phyloP scores from a whole-genome alignment of 2,329 filamentous ascomycete genomes.

The Aspergillus flavus region DNA sequence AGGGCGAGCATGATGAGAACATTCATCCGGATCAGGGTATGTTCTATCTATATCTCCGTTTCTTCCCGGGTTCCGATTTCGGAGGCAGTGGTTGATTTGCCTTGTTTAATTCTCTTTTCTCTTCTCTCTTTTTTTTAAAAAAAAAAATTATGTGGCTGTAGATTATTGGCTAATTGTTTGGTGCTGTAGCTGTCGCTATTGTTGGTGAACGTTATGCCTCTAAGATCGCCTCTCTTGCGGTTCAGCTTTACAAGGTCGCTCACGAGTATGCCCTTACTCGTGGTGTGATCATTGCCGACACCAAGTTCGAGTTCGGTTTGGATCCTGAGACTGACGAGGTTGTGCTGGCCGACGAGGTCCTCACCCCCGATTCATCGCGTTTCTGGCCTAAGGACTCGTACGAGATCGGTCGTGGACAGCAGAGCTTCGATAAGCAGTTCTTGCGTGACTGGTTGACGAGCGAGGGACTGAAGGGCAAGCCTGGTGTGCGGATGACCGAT shows the following conservation, averaged over 20 bases:
- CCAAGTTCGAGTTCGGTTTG: conserved; percentile 76
- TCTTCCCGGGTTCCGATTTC: background rate
- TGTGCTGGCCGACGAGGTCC: conserved; percentile 79
- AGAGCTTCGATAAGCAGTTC: conserved; percentile 87
- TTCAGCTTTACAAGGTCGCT: conserved; percentile 64
- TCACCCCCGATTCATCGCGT: conserved; percentile 80
- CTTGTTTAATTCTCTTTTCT: background rate
- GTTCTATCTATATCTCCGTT: conserved; percentile 22
- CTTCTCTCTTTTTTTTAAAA: background rate
- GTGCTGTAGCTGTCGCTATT: conserved; percentile 54
- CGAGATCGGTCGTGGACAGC: conserved; percentile 71
- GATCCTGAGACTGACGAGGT: conserved; percentile 67
- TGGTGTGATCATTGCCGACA: conserved; percentile 77
- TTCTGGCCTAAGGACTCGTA: conserved; percentile 83
- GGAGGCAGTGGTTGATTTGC: background rate
- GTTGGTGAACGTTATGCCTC: conserved; percentile 67
- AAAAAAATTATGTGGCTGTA: background rate
- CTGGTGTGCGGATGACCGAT: conserved; percentile 70
- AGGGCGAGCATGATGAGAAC: conserved; percentile 81
- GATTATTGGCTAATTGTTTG: background rate
- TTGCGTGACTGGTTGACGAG: conserved; percentile 79
- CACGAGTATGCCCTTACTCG: conserved; percentile 51
- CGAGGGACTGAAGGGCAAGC: conserved; percentile 73
- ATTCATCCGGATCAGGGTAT: conserved; percentile 70
- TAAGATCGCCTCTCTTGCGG: conserved; percentile 65